A percentile compares a stretch with the other conserved stretches of the same genome.
These are phyloP conservation scores for Fomitopsis pinicola DNA, from an alignment of 1,284 basidiomycete genomes.

Conservation along the genomic window DNA sequence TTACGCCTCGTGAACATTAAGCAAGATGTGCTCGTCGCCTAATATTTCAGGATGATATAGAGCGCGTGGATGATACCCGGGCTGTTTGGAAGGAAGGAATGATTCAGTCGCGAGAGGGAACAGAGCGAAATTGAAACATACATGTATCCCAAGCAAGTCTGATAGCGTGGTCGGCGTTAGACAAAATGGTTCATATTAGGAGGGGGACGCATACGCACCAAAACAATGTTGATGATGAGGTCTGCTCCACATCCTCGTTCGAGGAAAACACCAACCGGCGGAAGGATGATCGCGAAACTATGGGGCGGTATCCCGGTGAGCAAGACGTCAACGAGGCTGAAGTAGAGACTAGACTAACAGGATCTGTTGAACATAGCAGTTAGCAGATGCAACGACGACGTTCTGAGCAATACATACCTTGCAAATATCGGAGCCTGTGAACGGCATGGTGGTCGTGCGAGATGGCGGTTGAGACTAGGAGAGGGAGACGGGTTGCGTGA, in stretches of 20 bases:
- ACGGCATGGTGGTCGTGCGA: slow-evolving; percentile 45
- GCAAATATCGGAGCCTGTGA: slow-evolving; percentile 71
- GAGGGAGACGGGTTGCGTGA: slow-evolving; percentile 6
- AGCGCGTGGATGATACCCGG: slow-evolving; percentile 76
- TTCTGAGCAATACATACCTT: slow-evolving; percentile 42
- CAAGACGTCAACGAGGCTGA: background rate
- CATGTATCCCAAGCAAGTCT: slow-evolving; percentile 71
- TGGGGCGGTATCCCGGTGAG: background rate
- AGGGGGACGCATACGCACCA: slow-evolving; percentile 32
- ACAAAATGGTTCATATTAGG: background rate
- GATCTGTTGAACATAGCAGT: slow-evolving; percentile 21
- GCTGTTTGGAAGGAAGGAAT: slow-evolving; percentile 27
- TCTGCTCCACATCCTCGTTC: slow-evolving; percentile 74
- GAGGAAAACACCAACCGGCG: slow-evolving; percentile 77
- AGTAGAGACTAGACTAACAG: slow-evolving; percentile 19
- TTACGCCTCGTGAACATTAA: slow-evolving; percentile 24
- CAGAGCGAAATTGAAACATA: slow-evolving; percentile 23
- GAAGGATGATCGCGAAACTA: slow-evolving; percentile 68
- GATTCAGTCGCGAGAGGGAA: slow-evolving; percentile 8
- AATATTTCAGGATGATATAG: slow-evolving; percentile 69
- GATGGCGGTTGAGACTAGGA: slow-evolving; percentile 10
- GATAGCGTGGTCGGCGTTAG: background rate
- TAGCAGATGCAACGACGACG: background rate
- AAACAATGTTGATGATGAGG: slow-evolving; percentile 65
- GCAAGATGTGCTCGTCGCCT: slow-evolving; percentile 45